Percentiles rank a stretch among this genome's conserved stretches.
Conservation (phyloP, 768 basidiomycete species). For the Obba rivulosa region DNA sequence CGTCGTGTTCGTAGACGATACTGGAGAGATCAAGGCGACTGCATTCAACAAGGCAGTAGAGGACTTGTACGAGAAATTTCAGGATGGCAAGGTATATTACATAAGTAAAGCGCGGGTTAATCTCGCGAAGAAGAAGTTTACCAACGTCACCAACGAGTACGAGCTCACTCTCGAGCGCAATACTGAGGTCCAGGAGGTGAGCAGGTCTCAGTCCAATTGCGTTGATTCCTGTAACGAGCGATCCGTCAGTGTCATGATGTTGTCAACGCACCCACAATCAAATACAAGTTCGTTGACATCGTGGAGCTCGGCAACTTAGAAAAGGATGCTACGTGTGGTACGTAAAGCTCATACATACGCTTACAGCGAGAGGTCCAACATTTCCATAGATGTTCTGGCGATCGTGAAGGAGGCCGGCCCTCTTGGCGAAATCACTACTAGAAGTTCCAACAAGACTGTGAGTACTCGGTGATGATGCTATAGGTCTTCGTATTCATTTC, state of each 20-base stretch:
- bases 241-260: constrained; percentile 69
- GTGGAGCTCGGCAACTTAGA: constrained; percentile 52
- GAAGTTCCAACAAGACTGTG: constrained; percentile 63
- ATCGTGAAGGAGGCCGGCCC: constrained; percentile 76
- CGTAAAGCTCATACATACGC: constrained; percentile 15
- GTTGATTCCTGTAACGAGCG: constrained; percentile 3
- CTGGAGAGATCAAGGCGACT: constrained; percentile 87
- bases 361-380: background rate
- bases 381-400: constrained; percentile 73
- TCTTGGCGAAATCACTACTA: constrained; percentile 67
- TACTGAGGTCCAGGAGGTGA: constrained; percentile 82
- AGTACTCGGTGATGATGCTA: background rate
- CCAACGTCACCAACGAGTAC: constrained; percentile 85
- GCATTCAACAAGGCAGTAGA: constrained; percentile 87
- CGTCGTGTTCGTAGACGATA: constrained; percentile 91
- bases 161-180: constrained; percentile 82
- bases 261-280: constrained; percentile 69
- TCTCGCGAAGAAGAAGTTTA: constrained; percentile 96
- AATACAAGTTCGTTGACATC: constrained; percentile 76
- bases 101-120: constrained; percentile 89
- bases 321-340: constrained; percentile 85
- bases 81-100: constrained; percentile 91
- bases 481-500: background rate
- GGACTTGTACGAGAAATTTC: constrained; percentile 73
- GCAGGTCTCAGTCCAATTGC: constrained; percentile 12